Evolutionary conservation across 2,329 filamentous ascomycete species (phyloP).

Genomic region (Aspergillus piperis): DNA sequence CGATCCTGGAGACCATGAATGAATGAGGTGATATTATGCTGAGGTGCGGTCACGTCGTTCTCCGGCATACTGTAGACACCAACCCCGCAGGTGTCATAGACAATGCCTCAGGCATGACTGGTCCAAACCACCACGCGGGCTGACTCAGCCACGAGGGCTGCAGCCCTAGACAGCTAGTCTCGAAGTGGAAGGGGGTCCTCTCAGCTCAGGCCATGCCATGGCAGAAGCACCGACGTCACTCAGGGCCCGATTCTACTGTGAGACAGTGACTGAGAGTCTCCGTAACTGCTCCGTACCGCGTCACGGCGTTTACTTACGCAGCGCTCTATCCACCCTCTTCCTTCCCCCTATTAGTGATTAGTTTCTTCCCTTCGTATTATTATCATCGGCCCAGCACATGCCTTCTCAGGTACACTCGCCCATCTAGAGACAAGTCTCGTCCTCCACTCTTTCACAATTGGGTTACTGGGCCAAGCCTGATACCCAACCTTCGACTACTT

Average conservation of each 20-base stretch:
- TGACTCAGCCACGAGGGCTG: conserved; percentile 21
- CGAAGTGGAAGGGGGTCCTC: neutral
- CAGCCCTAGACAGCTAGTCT: conserved; percentile 25
- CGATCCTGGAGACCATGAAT: conserved; percentile 32
- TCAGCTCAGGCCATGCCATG: neutral
- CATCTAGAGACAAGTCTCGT: conserved; percentile 7
- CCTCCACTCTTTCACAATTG: conserved; percentile 14
- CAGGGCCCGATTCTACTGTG: conserved; percentile 5
- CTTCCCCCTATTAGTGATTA: conserved; percentile 3
- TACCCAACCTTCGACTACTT: conserved; percentile 10
- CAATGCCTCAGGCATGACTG: conserved; percentile 30
- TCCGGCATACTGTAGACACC: conserved; percentile 32
- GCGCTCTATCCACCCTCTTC: neutral
- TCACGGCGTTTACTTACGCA: conserved; percentile 12
- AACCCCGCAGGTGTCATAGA: conserved; percentile 26
- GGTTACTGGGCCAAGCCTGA: conserved; percentile 11
- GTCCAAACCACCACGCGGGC: conserved; percentile 14
- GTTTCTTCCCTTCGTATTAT: neutral
- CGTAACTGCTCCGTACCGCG: conserved; percentile 6
- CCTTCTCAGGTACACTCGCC: conserved; percentile 15
- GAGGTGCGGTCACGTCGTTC: conserved; percentile 32
- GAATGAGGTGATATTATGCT: conserved; percentile 37
- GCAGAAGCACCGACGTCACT: conserved; percentile 31
- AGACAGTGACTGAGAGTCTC: neutral
- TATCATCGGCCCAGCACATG: conserved; percentile 8